A percentile compares a stretch with the other conserved stretches of the same genome.
Evolutionary conservation across 2,329 filamentous ascomycete species (phyloP).

Genomic region (Aspergillus sp.): DNA sequence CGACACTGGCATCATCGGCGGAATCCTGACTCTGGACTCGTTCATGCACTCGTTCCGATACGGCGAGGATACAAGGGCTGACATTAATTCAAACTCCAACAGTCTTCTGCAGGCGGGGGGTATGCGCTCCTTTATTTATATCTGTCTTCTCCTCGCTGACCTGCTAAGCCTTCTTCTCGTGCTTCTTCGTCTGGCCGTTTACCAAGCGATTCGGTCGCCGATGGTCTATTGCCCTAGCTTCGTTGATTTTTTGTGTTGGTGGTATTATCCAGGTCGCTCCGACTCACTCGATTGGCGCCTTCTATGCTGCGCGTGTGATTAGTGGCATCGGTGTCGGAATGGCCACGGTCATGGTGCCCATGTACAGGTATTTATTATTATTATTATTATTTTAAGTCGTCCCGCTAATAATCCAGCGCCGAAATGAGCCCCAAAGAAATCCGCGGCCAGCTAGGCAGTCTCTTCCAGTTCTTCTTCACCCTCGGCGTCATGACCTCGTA

Average conservation of each 20-base stretch:
- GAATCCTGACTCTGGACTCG: conserved; percentile 45
- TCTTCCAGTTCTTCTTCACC: conserved; percentile 39
- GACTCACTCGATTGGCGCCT: conserved; percentile 46
- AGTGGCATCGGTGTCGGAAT: conserved; percentile 49
- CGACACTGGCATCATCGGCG: conserved; percentile 39
- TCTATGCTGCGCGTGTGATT: conserved; percentile 49
- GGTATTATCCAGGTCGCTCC: conserved; percentile 49
- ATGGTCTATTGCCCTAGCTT: conserved; percentile 45
- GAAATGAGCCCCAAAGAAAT: conserved; percentile 47
- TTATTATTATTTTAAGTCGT: too few species aligned
- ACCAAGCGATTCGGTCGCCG: conserved; percentile 48
- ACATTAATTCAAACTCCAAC: conserved; percentile 48
- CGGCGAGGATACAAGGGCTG: conserved; percentile 33
- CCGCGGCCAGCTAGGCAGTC: conserved; percentile 39
- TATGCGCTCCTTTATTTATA: neutral
- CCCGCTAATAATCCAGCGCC: conserved; percentile 13
- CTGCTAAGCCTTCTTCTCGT: conserved; percentile 50
- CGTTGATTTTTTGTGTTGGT: conserved; percentile 39
- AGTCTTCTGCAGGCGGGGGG: conserved; percentile 50
- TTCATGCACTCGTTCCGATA: conserved; percentile 46
- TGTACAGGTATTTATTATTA: conserved; percentile 27
- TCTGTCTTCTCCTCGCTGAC: neutral
- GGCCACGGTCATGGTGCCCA: conserved; percentile 43
- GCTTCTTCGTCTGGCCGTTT: conserved; percentile 48
- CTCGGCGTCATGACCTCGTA: conserved; percentile 39